These are phyloP conservation scores for Sarocladiaceae sp. DNA, from an alignment of 2,329 filamentous ascomycete genomes.

Conservation along the genomic window DNA sequence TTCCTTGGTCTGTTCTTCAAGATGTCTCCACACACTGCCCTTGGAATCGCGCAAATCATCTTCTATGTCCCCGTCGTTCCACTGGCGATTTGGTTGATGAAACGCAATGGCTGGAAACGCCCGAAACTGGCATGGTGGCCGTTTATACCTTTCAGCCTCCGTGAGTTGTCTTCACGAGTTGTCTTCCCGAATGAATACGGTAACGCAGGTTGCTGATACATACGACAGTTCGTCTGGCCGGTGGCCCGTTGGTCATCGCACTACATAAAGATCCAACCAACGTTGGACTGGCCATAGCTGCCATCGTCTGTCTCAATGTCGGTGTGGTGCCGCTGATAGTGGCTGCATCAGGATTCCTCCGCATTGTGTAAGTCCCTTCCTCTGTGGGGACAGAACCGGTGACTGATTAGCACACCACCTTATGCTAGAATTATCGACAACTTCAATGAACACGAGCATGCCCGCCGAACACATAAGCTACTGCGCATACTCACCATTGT, in stretches of 20 bases:
- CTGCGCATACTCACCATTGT: background rate
- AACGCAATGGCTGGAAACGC: slow-evolving; percentile 20
- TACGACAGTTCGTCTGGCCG: slow-evolving; percentile 20
- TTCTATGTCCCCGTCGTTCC: slow-evolving; percentile 21
- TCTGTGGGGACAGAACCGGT: no score
- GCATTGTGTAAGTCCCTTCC: slow-evolving; percentile 20
- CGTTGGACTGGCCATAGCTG: slow-evolving; percentile 19
- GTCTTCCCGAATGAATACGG: background rate
- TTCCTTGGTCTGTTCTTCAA: no score
- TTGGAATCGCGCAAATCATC: slow-evolving; percentile 20
- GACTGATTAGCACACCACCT: background rate
- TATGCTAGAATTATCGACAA: slow-evolving; percentile 5
- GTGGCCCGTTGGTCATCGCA: slow-evolving; percentile 21
- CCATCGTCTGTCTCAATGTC: slow-evolving; percentile 22
- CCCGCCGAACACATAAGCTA: background rate
- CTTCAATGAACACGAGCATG: background rate
- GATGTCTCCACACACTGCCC: slow-evolving; percentile 17
- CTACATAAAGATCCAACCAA: slow-evolving; percentile 14
- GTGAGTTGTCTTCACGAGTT: slow-evolving; percentile 11
- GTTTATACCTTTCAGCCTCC: slow-evolving; percentile 18
- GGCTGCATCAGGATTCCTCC: slow-evolving; percentile 19
- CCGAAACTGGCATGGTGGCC: slow-evolving; percentile 23
- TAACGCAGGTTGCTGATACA: background rate
- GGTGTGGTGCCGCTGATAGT: slow-evolving; percentile 22
- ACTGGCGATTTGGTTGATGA: slow-evolving; percentile 16